Evolutionary conservation across 805 yeast genomes (phyloP).

Genomic region (Ogataea zsoltii): DNA sequence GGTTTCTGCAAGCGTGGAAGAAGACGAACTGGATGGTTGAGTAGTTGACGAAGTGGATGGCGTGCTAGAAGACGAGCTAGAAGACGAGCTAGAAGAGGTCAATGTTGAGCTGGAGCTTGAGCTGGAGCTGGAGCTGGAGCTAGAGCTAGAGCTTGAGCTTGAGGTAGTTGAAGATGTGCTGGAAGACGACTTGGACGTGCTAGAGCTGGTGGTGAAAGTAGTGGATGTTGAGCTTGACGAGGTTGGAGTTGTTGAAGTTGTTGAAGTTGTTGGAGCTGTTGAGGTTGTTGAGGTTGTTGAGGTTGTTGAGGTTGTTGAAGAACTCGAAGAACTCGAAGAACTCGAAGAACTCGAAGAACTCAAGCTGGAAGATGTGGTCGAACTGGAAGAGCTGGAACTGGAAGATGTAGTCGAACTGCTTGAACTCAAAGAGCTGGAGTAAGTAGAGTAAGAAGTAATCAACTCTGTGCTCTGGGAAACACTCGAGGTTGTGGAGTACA

Average conservation of each 20-base stretch:
- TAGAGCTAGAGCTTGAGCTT: not conserved
- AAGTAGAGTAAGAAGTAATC: not conserved
- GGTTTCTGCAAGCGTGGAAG: slow-evolving; percentile 2
- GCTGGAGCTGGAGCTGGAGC: too few species aligned
- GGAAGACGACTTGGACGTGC: not conserved
- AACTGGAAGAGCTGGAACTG: slow-evolving; percentile 2
- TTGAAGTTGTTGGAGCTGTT: not conserved
- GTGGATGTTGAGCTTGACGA: slow-evolving; percentile 3
- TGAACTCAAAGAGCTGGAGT: not conserved
- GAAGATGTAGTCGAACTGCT: slow-evolving; percentile 3
- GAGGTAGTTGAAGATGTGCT: not conserved
- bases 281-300: slow-evolving; percentile 1
- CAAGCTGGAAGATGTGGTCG: slow-evolving; percentile 3
- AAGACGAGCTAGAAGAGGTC: slow-evolving; percentile 1
- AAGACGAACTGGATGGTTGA: not conserved
- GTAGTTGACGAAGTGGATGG: not conserved
- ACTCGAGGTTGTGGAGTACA: slow-evolving; percentile 13
- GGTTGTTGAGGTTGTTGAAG: slow-evolving; percentile 7
- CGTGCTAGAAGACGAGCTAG: not conserved
- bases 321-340: slow-evolving; percentile 1
- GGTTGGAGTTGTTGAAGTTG: slow-evolving; percentile 3
- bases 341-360: slow-evolving; percentile 1
- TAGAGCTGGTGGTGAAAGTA: not conserved
- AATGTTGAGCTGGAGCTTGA: too few species aligned
- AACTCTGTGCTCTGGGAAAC: slow-evolving; percentile 10